Evolutionary conservation across 2,329 filamentous ascomycete genomes (phyloP).

Genomic region (Chalaropsis ovoidea): DNA sequence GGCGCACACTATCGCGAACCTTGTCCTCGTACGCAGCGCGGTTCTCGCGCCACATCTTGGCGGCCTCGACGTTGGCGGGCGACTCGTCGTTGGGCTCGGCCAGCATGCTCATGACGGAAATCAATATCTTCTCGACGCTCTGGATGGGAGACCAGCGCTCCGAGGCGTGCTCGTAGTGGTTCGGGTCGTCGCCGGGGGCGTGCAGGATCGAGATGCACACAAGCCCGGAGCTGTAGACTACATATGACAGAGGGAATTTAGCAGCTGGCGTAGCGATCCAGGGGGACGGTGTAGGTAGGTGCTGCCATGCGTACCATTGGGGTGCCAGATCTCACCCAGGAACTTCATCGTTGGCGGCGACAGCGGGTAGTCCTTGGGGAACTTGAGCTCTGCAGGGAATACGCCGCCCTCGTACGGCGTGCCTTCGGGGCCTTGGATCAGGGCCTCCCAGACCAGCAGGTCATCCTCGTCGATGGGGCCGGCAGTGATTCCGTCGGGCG

Average conservation of each 20-base stretch:
- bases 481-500: slow-evolving; percentile 94
- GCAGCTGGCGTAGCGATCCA: background rate
- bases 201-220: slow-evolving; percentile 99
- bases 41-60: slow-evolving; percentile 88
- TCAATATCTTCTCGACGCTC: slow-evolving; percentile 93
- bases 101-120: slow-evolving; percentile 96
- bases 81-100: slow-evolving; percentile 96
- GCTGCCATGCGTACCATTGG: slow-evolving; percentile 57
- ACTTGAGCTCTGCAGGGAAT: slow-evolving; percentile 88
- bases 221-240: slow-evolving; percentile 82
- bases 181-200: slow-evolving; percentile 90
- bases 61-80: slow-evolving; percentile 90
- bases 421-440: slow-evolving; percentile 90
- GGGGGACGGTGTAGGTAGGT: too few species aligned
- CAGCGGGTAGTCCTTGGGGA: slow-evolving; percentile 93
- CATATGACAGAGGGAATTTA: background rate
- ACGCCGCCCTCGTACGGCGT: slow-evolving; percentile 94
- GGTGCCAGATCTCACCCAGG: slow-evolving; percentile 87
- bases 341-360: slow-evolving; percentile 95
- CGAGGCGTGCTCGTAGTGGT: slow-evolving; percentile 92
- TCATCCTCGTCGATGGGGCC: slow-evolving; percentile 91
- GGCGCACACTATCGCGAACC: slow-evolving; percentile 72
- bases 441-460: slow-evolving; percentile 88
- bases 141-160: slow-evolving; percentile 97
- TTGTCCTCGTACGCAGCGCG: slow-evolving; percentile 74